Evolutionary conservation across 2,329 filamentous ascomycete species (phyloP).

Genomic region (Venturia effusa): DNA sequence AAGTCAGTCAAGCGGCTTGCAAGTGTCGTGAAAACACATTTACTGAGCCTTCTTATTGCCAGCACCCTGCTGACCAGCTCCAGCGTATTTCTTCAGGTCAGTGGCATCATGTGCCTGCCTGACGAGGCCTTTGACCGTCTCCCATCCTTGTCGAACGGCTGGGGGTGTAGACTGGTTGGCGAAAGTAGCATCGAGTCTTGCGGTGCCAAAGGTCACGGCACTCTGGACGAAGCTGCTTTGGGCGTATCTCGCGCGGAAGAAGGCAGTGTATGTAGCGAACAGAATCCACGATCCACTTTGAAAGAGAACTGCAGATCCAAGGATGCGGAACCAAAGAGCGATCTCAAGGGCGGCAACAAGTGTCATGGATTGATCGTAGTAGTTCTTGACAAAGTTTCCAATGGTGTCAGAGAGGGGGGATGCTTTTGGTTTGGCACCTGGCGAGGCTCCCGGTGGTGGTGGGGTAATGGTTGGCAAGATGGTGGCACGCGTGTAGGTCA

Average conservation of each 20-base stretch:
- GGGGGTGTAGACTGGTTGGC: constrained; percentile 83
- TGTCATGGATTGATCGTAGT: constrained; percentile 95
- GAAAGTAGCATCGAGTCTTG: constrained; percentile 68
- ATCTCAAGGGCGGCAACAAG: constrained; percentile 86
- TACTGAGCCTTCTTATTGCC: constrained; percentile 11
- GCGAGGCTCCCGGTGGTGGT: constrained; percentile 42
- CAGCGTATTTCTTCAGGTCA: constrained; percentile 63
- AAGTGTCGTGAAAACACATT: neutral
- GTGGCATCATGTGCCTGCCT: constrained; percentile 70
- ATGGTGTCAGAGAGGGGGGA: constrained; percentile 69
- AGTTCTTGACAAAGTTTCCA: constrained; percentile 89
- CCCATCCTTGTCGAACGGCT: constrained; percentile 68
- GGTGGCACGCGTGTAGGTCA: constrained; percentile 90
- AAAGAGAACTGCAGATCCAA: constrained; percentile 76
- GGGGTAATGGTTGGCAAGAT: constrained; percentile 78
- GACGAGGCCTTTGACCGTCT: constrained; percentile 59
- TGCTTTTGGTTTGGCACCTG: constrained; percentile 45
- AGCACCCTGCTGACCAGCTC: constrained; percentile 28
- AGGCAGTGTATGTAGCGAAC: constrained; percentile 73
- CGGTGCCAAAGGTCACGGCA: constrained; percentile 60
- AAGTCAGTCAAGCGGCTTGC: neutral
- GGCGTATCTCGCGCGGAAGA: constrained; percentile 79
- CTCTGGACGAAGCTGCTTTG: constrained; percentile 92
- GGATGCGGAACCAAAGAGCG: constrained; percentile 69
- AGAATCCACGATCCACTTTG: constrained; percentile 85